A percentile compares a stretch with the other conserved stretches of the same genome.
Conservation (phyloP, 805 yeast genomes). For the Yamadazyma sp. region DNA sequence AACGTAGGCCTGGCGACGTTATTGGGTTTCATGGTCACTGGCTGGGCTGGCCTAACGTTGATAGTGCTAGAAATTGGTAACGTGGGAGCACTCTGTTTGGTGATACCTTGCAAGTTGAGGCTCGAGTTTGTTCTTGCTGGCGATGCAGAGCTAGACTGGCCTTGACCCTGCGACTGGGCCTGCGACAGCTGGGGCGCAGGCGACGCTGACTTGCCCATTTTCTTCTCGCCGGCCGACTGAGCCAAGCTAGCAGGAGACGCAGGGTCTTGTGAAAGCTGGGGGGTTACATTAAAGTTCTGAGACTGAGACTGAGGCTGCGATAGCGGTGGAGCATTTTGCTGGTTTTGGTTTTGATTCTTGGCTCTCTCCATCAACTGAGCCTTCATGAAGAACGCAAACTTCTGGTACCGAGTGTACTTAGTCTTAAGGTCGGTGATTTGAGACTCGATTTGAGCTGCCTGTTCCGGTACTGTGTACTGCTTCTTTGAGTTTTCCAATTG, state of each 20-base stretch:
- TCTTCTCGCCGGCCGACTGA: constrained; percentile 1
- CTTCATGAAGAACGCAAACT: constrained; percentile 49
- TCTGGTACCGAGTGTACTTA: constrained; percentile 50
- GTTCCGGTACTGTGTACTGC: constrained; percentile 45
- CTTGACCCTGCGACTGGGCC: no score
- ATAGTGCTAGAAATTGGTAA: constrained; percentile 71
- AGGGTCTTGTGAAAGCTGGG: background rate
- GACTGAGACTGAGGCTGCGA: background rate
- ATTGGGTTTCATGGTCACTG: constrained; percentile 63
- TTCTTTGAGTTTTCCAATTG: constrained; percentile 50
- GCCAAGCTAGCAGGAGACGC: background rate
- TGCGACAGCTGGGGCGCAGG: constrained; percentile 7
- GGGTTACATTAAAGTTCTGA: background rate
- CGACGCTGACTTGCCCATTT: constrained; percentile 9
- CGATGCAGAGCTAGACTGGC: constrained; percentile 9
- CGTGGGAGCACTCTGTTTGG: constrained; percentile 60
- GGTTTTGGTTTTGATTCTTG: constrained; percentile 8
- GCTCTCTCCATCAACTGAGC: constrained; percentile 40
- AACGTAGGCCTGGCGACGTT: constrained; percentile 66
- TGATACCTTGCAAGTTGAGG: constrained; percentile 38
- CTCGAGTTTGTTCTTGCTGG: constrained; percentile 17
- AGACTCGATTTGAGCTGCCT: constrained; percentile 41
- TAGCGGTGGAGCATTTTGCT: background rate
- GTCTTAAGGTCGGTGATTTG: constrained; percentile 50
- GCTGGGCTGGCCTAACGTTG: constrained; percentile 61